These are phyloP conservation scores for Grosmannia clavigera DNA, from an alignment of 2,329 filamentous ascomycete genomes.

Conservation along the genomic window DNA sequence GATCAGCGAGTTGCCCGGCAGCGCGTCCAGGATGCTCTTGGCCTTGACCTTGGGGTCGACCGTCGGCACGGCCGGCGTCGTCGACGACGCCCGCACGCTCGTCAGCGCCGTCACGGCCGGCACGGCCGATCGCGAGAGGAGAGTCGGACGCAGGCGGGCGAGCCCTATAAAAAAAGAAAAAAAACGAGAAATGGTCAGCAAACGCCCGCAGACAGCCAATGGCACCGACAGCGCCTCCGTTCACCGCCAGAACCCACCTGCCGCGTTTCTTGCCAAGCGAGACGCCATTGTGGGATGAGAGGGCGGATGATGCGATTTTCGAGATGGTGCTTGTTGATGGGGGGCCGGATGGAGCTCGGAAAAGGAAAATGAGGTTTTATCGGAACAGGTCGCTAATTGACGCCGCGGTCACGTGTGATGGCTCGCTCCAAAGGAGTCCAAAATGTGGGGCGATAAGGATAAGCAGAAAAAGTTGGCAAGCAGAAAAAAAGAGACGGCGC, in stretches of 20 bases:
- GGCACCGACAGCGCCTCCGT: not conserved
- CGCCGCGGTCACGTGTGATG: conserved; percentile 6
- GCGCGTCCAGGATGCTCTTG: conserved; percentile 82
- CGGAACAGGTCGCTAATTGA: conserved; percentile 12
- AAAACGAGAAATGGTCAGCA: not conserved
- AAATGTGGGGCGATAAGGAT: not conserved
- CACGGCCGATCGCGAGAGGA: conserved; percentile 4
- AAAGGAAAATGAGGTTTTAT: conserved; percentile 32
- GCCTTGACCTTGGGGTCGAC: conserved; percentile 96
- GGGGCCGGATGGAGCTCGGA: conserved; percentile 11
- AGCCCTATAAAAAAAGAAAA: conserved; percentile 4
- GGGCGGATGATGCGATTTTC: conserved; percentile 24
- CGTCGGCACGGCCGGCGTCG: conserved; percentile 61
- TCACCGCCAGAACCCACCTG: conserved; percentile 55
- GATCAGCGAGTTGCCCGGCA: conserved; percentile 83
- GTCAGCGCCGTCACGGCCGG: conserved; percentile 44
- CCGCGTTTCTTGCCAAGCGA: conserved; percentile 87
- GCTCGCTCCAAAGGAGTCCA: not conserved
- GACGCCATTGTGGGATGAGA: conserved; percentile 81
- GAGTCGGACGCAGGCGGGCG: conserved; percentile 11
- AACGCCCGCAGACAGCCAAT: not conserved
- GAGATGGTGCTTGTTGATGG: conserved; percentile 3
- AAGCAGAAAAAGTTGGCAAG: conserved; percentile 2
- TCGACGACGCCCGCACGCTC: conserved; percentile 56
- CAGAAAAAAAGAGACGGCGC: not conserved